Percentiles rank a stretch among this genome's conserved stretches.
Conservation (phyloP, 1,139 yeast genomes). For the Zhuliangozyma parablackwelliae region DNA sequence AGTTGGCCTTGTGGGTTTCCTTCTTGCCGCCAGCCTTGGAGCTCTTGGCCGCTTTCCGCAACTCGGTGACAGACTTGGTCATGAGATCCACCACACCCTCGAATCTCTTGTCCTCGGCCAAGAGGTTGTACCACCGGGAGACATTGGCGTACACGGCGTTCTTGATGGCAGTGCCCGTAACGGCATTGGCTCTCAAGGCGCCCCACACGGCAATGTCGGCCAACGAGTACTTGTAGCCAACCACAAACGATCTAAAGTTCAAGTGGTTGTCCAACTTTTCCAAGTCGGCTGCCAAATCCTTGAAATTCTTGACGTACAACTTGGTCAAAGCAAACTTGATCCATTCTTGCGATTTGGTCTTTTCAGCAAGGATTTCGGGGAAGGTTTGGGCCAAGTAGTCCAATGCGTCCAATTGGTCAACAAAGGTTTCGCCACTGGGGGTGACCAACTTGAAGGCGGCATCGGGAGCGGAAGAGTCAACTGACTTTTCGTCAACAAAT, state of each 20-base stretch:
- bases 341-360: constrained; percentile 52
- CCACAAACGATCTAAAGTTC: constrained; percentile 76
- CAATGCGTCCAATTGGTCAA: constrained; percentile 43
- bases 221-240: constrained; percentile 60
- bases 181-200: constrained; percentile 84
- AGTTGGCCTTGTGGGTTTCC: constrained; percentile 83
- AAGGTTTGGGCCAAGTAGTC: constrained; percentile 42
- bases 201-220: constrained; percentile 95
- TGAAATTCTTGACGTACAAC: constrained; percentile 80
- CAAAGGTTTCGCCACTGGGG: constrained; percentile 41
- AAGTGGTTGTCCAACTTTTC: constrained; percentile 74
- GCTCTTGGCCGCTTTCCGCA: constrained; percentile 52
- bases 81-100: constrained; percentile 67
- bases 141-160: constrained; percentile 79
- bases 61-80: constrained; percentile 64
- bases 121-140: constrained; percentile 86
- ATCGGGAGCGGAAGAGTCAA: constrained; percentile 34
- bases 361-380: constrained; percentile 32
- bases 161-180: constrained; percentile 86
- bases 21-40: constrained; percentile 56
- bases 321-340: constrained; percentile 62
- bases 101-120: constrained; percentile 60
- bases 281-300: constrained; percentile 69
- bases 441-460: constrained; percentile 43
- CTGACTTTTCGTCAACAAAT: constrained; percentile 59